Conservation (phyloP, 1,284 basidiomycete genomes). For the Boletus coffeatus region DNA sequence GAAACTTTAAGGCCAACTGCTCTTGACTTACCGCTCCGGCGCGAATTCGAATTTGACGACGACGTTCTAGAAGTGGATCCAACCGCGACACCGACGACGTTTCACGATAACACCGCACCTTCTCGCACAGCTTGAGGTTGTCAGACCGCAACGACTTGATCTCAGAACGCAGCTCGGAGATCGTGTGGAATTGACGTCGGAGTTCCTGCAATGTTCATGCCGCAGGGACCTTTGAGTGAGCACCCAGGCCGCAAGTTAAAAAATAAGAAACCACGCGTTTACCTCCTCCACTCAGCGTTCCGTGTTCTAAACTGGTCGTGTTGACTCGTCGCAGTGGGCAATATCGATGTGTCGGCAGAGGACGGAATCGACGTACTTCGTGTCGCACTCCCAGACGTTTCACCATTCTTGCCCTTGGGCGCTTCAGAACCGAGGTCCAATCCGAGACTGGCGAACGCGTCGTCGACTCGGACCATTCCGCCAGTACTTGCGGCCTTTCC, state of each 20-base stretch:
- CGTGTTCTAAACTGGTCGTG: constrained; percentile 93
- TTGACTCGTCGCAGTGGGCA: constrained; percentile 95
- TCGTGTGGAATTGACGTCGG: constrained; percentile 88
- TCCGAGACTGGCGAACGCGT: constrained; percentile 68
- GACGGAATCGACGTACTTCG: constrained; percentile 63
- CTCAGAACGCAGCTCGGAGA: constrained; percentile 86
- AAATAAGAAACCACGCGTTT: neutral
- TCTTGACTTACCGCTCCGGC: constrained; percentile 43
- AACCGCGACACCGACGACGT: constrained; percentile 61
- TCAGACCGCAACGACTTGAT: constrained; percentile 87
- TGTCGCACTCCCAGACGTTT: constrained; percentile 30
- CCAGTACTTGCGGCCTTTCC: constrained; percentile 18
- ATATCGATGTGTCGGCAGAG: constrained; percentile 83
- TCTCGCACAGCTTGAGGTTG: constrained; percentile 94
- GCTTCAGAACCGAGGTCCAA: constrained; percentile 36
- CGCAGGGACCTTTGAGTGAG: constrained; percentile 2
- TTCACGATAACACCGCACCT: constrained; percentile 90
- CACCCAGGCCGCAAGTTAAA: neutral
- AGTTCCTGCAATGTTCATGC: constrained; percentile 58
- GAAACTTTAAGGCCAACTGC: constrained; percentile 25
- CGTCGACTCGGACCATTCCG: constrained; percentile 30
- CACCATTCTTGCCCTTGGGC: constrained; percentile 18
- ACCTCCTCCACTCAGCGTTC: constrained; percentile 79
- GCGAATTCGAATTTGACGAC: constrained; percentile 1
- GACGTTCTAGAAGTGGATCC: constrained; percentile 55